phyloP scores from a whole-genome alignment of 371 early-diverging fungal species.

The Rhizopus stolonifer region DNA sequence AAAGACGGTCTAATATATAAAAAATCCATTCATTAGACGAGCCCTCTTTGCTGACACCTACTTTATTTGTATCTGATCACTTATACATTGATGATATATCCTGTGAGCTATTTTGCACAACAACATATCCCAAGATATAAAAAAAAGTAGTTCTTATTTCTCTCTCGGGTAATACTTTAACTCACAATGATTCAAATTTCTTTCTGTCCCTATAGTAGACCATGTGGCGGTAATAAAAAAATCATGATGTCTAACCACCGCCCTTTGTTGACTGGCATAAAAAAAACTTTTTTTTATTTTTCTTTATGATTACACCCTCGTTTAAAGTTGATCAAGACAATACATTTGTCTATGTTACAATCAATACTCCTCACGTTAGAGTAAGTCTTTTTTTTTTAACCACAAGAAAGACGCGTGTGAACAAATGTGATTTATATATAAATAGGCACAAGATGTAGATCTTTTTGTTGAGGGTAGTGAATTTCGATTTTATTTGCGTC shows the following conservation, averaged over 20 bases:
- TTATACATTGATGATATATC: no score
- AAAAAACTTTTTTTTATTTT: conserved; percentile 2
- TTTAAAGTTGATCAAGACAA: conserved; percentile 84
- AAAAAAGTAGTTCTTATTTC: no score
- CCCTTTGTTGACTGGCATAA: neutral
- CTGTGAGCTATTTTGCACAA: no score
- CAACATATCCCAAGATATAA: no score
- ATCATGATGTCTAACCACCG: no score
- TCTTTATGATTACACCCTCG: conserved; percentile 86
- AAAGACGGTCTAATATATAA: no score
- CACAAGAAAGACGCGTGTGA: no score
- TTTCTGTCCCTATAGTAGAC: no score
- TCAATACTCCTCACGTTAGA: conserved; percentile 84
- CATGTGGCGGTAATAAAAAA: no score
- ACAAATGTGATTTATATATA: neutral
- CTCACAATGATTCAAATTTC: no score
- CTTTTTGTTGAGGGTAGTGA: conserved; percentile 71
- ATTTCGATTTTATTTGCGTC: conserved; percentile 78
- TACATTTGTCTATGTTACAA: conserved; percentile 65
- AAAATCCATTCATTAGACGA: conserved; percentile 27
- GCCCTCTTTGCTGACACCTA: conserved; percentile 44
- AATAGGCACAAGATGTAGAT: conserved; percentile 84
- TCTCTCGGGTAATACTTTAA: no score
- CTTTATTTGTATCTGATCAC: conserved; percentile 45
- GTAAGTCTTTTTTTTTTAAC: no score